Evolutionary conservation across 73 alveolate species (phyloP).

Genomic region (Paramecium pentaurelia): DNA sequence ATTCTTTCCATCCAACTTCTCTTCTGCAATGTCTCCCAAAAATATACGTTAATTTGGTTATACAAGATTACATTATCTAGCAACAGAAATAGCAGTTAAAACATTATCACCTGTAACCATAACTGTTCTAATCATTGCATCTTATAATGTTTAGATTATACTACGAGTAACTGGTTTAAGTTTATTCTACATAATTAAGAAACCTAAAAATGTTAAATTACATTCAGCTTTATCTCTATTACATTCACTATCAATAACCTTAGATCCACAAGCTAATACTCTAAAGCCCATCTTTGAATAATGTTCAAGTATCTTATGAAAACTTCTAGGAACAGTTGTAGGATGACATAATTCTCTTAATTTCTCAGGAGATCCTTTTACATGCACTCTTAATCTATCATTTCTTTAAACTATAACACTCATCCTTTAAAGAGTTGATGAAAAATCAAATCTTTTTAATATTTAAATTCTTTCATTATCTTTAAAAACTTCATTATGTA

Average conservation of each 20-base stretch:
- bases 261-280: slow-evolving; percentile 91
- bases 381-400: slow-evolving; percentile 67
- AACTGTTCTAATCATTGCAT: slow-evolving; percentile 84
- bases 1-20: slow-evolving; percentile 43
- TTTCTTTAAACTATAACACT: slow-evolving; percentile 74
- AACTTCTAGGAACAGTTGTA: slow-evolving; percentile 78
- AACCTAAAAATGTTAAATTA: slow-evolving; percentile 86
- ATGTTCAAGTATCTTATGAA: slow-evolving; percentile 74
- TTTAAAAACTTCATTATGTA: neutral
- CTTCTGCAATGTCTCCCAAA: slow-evolving; percentile 84
- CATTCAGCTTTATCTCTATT: slow-evolving; percentile 83
- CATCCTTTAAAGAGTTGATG: slow-evolving; percentile 90
- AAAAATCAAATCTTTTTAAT: slow-evolving; percentile 89
- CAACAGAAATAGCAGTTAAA: slow-evolving; percentile 94
- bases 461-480: slow-evolving; percentile 72
- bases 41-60: slow-evolving; percentile 73
- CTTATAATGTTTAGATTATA: slow-evolving; percentile 69
- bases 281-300: slow-evolving; percentile 91
- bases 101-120: slow-evolving; percentile 99
- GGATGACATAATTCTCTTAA: slow-evolving; percentile 82
- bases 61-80: slow-evolving; percentile 85
- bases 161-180: slow-evolving; percentile 79
- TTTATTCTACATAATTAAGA: slow-evolving; percentile 87
- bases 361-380: slow-evolving; percentile 97
- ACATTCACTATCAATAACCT: slow-evolving; percentile 70